Conservation (phyloP, 75 land plant genomes). For the Pseudotsuga menziesii region DNA sequence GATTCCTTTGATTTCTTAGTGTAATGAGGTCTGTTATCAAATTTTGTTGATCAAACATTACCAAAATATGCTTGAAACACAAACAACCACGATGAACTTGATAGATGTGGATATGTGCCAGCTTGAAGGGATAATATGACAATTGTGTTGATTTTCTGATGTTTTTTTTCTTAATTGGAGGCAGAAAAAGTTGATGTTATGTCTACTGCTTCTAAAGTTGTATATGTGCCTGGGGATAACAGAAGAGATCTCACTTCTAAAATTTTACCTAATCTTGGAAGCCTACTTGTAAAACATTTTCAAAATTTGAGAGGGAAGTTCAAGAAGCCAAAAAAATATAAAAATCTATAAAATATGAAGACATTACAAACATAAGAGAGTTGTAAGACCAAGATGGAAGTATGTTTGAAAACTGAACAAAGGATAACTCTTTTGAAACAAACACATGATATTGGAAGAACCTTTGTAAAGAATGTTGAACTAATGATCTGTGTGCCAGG, state of each 20-base stretch:
- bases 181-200: slow-evolving; percentile 35
- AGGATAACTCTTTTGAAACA: background rate
- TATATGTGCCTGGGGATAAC: background rate
- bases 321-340: slow-evolving; percentile 17
- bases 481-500: background rate
- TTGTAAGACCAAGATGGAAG: background rate
- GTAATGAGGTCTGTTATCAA: no score
- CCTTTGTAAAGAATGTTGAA: background rate
- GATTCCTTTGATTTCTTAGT: no score
- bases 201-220: background rate
- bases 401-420: background rate
- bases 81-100: no score
- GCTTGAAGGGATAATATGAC: no score
- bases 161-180: slow-evolving; percentile 43
- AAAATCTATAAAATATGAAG: slow-evolving; percentile 4
- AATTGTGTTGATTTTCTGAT: no score
- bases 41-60: no score
- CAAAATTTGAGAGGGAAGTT: slow-evolving; percentile 52
- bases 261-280: slow-evolving; percentile 22
- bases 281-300: slow-evolving; percentile 56
- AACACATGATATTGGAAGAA: background rate
- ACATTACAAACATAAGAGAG: background rate
- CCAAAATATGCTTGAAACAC: no score
- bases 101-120: no score
- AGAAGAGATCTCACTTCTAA: background rate